Conservation (phyloP, 768 basidiomycete species). For the Boletellus ananiceps region DNA sequence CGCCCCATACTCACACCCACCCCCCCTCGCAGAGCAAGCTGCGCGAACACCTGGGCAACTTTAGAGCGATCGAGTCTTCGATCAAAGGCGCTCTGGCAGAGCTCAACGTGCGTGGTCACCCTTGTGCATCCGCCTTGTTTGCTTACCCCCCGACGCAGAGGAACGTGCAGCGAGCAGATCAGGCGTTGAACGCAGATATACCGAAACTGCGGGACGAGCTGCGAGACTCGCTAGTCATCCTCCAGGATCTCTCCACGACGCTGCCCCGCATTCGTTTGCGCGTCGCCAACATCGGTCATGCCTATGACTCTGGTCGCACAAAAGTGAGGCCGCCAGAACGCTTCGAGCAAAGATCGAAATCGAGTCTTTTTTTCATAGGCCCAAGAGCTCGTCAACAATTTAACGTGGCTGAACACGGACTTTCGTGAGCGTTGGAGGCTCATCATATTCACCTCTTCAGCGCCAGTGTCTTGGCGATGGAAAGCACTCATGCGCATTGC, state of each 20-base stretch:
- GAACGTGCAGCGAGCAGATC: conserved; percentile 54
- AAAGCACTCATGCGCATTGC: conserved; percentile 56
- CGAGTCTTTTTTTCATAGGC: conserved; percentile 41
- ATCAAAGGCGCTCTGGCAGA: conserved; percentile 60
- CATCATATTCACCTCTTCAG: conserved; percentile 67
- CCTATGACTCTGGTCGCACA: conserved; percentile 66
- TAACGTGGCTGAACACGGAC: conserved; percentile 75
- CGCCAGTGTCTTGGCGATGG: conserved; percentile 72
- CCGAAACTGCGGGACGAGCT: conserved; percentile 60
- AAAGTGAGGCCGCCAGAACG: conserved; percentile 42
- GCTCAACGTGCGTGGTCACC: conserved; percentile 47
- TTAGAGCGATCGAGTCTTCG: conserved; percentile 65
- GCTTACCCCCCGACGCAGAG: conserved; percentile 34
- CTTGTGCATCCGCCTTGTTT: neutral
- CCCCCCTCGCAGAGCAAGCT: conserved; percentile 49
- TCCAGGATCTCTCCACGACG: conserved; percentile 52
- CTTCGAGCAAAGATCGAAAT: neutral
- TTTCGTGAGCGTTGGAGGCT: conserved; percentile 71
- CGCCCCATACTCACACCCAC: neutral
- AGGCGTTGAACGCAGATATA: conserved; percentile 53
- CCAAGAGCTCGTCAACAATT: conserved; percentile 53
- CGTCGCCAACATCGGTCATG: conserved; percentile 54
- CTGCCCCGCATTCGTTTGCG: conserved; percentile 61
- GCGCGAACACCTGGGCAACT: conserved; percentile 68
- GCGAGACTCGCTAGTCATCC: conserved; percentile 52